phyloP scores from a whole-genome alignment of 139 green algal species.

The Chlamydomonas incerta region DNA sequence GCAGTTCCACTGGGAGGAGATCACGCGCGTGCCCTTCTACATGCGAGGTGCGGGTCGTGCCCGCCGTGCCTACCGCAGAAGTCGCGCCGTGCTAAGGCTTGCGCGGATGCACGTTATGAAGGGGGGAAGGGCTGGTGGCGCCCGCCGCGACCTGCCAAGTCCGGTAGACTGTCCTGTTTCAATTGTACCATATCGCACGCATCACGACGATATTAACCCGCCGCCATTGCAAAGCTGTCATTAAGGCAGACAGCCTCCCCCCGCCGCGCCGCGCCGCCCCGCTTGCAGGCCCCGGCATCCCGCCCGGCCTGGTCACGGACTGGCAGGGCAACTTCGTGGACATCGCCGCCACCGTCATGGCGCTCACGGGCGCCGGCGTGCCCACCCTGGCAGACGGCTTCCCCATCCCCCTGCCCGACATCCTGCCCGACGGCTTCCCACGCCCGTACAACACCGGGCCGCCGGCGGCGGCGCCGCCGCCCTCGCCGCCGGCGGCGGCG shows the following conservation, averaged over 20 bases:
- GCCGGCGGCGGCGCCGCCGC: not conserved
- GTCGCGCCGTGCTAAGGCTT: too few relatives aligned
- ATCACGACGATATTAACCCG: too few relatives aligned
- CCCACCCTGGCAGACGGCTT: constrained; percentile 9
- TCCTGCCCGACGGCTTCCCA: not conserved
- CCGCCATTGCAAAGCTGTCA: too few relatives aligned
- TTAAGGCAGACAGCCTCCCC: too few relatives aligned
- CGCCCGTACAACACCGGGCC: not conserved
- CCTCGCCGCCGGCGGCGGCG: not conserved
- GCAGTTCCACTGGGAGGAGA: constrained; percentile 44
- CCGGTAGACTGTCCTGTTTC: too few relatives aligned
- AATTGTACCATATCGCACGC: too few relatives aligned
- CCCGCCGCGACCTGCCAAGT: too few relatives aligned
- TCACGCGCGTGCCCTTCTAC: not conserved
- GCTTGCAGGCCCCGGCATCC: constrained; percentile 29
- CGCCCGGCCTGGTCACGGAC: constrained; percentile 8
- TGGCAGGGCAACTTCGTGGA: constrained; percentile 46
- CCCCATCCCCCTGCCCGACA: not conserved
- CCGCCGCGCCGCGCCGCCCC: too few relatives aligned
- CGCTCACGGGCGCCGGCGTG: constrained; percentile 9
- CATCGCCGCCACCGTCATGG: constrained; percentile 34
- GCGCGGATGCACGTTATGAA: too few relatives aligned
- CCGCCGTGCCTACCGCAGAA: too few relatives aligned
- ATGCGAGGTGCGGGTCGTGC: not conserved
- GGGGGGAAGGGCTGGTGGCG: too few relatives aligned